Conservation (phyloP, 1,284 basidiomycete genomes). For the Ustilago vetiveriae region DNA sequence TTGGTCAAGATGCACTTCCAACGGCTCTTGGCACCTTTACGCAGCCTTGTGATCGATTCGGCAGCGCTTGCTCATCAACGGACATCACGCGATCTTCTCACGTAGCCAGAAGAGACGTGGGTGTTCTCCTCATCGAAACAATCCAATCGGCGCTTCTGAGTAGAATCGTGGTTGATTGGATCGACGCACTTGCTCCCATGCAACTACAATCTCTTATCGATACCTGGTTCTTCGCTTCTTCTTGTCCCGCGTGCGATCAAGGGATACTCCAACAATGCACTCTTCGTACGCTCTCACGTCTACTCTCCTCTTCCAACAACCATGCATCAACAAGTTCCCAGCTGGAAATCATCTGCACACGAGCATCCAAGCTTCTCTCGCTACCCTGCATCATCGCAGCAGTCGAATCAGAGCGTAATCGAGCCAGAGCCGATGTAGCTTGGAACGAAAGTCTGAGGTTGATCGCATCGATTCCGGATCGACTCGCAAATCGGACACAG, state of each 20-base stretch:
- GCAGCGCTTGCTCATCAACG: background rate
- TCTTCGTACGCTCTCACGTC: constrained; percentile 8
- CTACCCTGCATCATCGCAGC: constrained; percentile 2
- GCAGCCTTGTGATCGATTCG: background rate
- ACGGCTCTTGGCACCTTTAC: background rate
- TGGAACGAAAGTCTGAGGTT: constrained; percentile 32
- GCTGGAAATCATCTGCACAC: constrained; percentile 6
- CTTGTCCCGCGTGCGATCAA: too few species aligned
- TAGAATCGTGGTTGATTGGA: constrained; percentile 20
- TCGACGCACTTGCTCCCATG: background rate
- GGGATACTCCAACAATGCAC: constrained; percentile 8
- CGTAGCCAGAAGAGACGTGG: background rate
- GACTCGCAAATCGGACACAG: constrained; percentile 27
- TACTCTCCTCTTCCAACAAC: constrained; percentile 2
- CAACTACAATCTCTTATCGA: constrained; percentile 2
- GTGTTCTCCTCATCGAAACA: constrained; percentile 15
- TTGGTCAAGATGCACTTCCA: background rate
- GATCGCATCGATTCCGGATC: constrained; percentile 16
- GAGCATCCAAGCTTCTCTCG: constrained; percentile 1
- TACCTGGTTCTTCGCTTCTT: constrained; percentile 12
- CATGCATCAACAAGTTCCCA: constrained; percentile 3
- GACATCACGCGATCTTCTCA: too few species aligned
- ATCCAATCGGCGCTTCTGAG: constrained; percentile 19
- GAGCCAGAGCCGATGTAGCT: constrained; percentile 12
- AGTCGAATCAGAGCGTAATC: constrained; percentile 3